These are phyloP conservation scores for Galerina marginata DNA, from an alignment of 768 basidiomycete species.

Conservation along the genomic window DNA sequence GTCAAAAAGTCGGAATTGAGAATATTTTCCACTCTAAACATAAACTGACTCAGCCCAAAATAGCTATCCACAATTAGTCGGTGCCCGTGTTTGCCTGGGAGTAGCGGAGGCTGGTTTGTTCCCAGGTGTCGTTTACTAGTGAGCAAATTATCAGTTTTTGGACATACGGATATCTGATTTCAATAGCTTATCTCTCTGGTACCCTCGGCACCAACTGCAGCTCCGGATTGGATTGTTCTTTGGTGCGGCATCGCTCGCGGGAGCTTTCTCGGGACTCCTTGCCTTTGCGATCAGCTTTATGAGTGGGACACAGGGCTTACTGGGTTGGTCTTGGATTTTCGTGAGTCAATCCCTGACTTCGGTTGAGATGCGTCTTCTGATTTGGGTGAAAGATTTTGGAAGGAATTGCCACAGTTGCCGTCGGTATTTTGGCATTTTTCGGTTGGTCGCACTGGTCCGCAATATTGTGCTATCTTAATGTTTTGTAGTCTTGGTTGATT, in stretches of 20 bases:
- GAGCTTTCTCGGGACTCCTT: slow-evolving; percentile 65
- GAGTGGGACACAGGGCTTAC: slow-evolving; percentile 46
- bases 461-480: background rate
- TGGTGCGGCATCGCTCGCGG: slow-evolving; percentile 66
- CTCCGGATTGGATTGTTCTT: slow-evolving; percentile 68
- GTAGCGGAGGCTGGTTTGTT: slow-evolving; percentile 74
- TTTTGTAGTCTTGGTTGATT: slow-evolving; percentile 61
- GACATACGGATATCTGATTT: background rate
- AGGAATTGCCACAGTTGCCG: slow-evolving; percentile 63
- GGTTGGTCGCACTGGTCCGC: slow-evolving; percentile 34
- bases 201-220: slow-evolving; percentile 65
- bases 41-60: background rate
- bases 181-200: slow-evolving; percentile 67
- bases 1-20: slow-evolving; percentile 58
- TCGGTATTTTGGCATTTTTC: slow-evolving; percentile 58
- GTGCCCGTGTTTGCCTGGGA: slow-evolving; percentile 62
- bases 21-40: background rate
- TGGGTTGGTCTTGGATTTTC: slow-evolving; percentile 76
- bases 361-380: background rate
- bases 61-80: slow-evolving; percentile 69
- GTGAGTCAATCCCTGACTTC: slow-evolving; percentile 36
- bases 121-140: slow-evolving; percentile 80
- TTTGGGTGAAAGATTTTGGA: slow-evolving; percentile 57
- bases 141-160: slow-evolving; percentile 17
- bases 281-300: slow-evolving; percentile 62